These are phyloP conservation scores for Aristolochia californica DNA, from an alignment of 164 flowering plant genomes.

Conservation along the genomic window DNA sequence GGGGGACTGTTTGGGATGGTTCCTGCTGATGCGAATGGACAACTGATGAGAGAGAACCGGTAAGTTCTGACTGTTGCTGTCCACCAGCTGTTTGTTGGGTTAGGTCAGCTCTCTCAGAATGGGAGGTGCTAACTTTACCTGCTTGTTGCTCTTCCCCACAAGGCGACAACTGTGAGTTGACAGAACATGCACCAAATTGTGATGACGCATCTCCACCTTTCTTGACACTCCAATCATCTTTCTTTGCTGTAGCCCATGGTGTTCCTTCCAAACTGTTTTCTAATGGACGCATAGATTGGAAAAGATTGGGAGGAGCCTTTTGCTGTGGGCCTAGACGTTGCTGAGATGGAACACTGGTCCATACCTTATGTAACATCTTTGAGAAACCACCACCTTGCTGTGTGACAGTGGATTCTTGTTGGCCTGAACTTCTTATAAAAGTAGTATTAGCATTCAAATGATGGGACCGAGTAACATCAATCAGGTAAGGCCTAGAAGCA, in stretches of 20 bases:
- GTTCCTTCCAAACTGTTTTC: conserved; percentile 21
- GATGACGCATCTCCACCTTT: conserved; percentile 20
- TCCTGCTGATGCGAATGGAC: conserved; percentile 15
- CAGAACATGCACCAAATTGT: conserved; percentile 21
- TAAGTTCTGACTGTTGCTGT: conserved; percentile 11
- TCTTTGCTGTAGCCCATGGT: conserved; percentile 16
- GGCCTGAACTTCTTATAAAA: conserved; percentile 22
- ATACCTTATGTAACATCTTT: conserved; percentile 25
- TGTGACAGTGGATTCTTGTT: conserved; percentile 18
- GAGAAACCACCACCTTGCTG: conserved; percentile 34
- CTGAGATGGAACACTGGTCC: conserved; percentile 39
- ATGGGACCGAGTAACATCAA: conserved; percentile 11
- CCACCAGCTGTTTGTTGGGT: conserved; percentile 10
- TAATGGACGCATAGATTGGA: conserved; percentile 22
- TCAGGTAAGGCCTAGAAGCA: conserved; percentile 11
- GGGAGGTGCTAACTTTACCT: conserved; percentile 25
- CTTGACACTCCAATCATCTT: conserved; percentile 27
- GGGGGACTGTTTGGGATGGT: conserved; percentile 5
- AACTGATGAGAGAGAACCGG: background rate
- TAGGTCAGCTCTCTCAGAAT: conserved; percentile 10
- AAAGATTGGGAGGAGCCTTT: conserved; percentile 20
- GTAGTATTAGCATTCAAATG: conserved; percentile 12
- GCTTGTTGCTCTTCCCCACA: conserved; percentile 21
- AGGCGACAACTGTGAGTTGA: conserved; percentile 19
- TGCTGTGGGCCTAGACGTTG: conserved; percentile 22